A percentile compares a stretch with the other conserved stretches of the same genome.
phyloP scores from a whole-genome alignment of 805 yeast genomes.

The Suhomyces kilbournensis region DNA sequence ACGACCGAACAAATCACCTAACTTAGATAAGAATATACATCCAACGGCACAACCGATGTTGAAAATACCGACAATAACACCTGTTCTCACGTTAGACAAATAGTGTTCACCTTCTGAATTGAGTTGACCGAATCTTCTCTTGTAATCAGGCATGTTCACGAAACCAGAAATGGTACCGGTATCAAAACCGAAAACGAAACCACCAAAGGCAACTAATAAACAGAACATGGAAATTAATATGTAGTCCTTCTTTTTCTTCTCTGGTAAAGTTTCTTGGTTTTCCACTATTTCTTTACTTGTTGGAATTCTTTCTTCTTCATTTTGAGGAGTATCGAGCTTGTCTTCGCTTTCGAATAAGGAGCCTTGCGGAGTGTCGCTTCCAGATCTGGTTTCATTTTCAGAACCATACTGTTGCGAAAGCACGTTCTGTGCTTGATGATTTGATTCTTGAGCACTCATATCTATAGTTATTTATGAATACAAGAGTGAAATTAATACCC shows the following conservation, averaged over 20 bases:
- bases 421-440: background rate
- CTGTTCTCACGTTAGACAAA: constrained; percentile 47
- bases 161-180: constrained; percentile 77
- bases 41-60: constrained; percentile 74
- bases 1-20: constrained; percentile 62
- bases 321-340: background rate
- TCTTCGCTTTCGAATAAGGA: constrained; percentile 6
- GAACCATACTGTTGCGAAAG: background rate
- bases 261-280: constrained; percentile 21
- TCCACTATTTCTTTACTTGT: constrained; percentile 7
- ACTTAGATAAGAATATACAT: constrained; percentile 55
- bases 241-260: constrained; percentile 33
- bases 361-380: constrained; percentile 3
- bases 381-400: background rate
- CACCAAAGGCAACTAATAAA: constrained; percentile 68
- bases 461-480: background rate
- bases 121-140: constrained; percentile 45
- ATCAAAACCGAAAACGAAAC: constrained; percentile 76
- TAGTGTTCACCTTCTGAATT: constrained; percentile 38
- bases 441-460: background rate
- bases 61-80: constrained; percentile 55
- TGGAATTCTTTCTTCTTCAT: constrained; percentile 1
- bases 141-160: constrained; percentile 60
- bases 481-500: background rate
- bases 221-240: constrained; percentile 40